phyloP scores from a whole-genome alignment of 2,329 filamentous ascomycete genomes.

The Fusarium cyanostomum region DNA sequence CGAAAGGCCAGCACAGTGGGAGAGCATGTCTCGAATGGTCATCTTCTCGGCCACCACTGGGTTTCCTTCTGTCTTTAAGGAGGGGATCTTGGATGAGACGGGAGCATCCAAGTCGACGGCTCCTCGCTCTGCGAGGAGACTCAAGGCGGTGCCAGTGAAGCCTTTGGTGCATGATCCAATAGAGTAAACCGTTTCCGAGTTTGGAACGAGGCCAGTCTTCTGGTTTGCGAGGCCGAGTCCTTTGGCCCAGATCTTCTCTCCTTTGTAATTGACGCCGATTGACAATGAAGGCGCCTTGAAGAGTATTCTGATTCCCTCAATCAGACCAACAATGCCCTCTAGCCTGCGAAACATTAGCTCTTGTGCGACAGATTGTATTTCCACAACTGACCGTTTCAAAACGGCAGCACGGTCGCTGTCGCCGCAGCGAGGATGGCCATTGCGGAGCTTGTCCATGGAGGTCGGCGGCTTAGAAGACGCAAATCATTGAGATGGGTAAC shows the following conservation, averaged over 20 bases:
- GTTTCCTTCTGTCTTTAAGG: not conserved
- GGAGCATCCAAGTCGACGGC: not conserved
- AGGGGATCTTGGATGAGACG: not conserved
- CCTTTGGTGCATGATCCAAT: conserved; percentile 13
- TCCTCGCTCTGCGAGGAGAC: not conserved
- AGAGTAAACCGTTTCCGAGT: not conserved
- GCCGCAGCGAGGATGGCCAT: not conserved
- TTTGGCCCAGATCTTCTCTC: not conserved
- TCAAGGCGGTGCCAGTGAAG: not conserved
- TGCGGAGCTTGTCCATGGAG: not conserved
- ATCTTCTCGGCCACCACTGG: not conserved
- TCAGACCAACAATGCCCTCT: not conserved
- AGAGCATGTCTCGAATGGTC: conserved; percentile 1
- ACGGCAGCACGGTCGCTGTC: not conserved
- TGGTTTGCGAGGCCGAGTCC: not conserved
- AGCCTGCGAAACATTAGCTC: not conserved
- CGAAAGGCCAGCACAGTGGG: conserved; percentile 1
- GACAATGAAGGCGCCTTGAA: conserved; percentile 3
- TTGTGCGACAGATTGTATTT: no score
- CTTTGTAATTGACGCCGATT: not conserved
- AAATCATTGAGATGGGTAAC: not conserved
- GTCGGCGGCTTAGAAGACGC: no score
- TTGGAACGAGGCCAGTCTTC: not conserved
- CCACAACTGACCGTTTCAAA: not conserved
- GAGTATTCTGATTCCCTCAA: not conserved